phyloP scores from a whole-genome alignment of 176 grass and related monocot genomes.

The Melocanna baccifera region DNA sequence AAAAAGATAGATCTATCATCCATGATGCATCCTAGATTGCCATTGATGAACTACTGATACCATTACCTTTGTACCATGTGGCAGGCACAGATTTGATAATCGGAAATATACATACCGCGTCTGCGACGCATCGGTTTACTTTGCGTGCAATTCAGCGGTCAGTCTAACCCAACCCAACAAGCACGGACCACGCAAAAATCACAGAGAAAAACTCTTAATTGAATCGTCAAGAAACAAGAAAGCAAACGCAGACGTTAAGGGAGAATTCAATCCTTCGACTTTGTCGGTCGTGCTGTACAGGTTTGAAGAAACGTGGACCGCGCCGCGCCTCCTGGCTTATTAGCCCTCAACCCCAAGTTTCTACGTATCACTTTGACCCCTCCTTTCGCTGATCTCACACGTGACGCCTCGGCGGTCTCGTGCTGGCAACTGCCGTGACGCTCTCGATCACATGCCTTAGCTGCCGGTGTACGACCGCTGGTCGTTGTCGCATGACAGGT shows the following conservation, averaged over 20 bases:
- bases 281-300: neutral
- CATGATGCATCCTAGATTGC: neutral
- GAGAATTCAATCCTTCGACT: neutral
- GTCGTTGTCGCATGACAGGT: neutral
- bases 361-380: constrained; percentile 38
- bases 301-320: neutral
- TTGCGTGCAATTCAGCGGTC: neutral
- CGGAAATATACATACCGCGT: too few species aligned
- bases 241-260: neutral
- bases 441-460: neutral
- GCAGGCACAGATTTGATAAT: neutral
- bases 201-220: neutral
- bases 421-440: neutral
- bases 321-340: neutral
- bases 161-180: neutral
- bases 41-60: neutral
- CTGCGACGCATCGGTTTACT: neutral
- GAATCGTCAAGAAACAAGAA: neutral
- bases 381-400: neutral
- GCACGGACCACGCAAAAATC: neutral
- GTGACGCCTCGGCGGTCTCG: neutral
- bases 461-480: neutral
- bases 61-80: neutral
- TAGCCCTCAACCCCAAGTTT: neutral
- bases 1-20: too few species aligned